Conservation (phyloP, 2,329 filamentous ascomycete species). For the Stachybotrys elegans region DNA sequence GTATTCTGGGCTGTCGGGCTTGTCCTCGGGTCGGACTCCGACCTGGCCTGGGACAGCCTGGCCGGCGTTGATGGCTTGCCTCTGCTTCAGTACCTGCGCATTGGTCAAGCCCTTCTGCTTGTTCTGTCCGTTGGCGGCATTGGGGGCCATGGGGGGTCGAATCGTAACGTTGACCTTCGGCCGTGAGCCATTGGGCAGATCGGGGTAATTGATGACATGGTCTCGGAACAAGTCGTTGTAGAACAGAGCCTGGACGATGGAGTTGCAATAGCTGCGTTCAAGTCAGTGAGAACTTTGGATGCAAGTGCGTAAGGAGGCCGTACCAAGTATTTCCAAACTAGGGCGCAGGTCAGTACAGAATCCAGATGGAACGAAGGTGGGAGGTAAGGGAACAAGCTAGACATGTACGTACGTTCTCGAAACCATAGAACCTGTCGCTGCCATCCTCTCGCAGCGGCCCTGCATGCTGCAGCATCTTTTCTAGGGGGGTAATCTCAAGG, state of each 20-base stretch:
- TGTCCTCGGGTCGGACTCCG: slow-evolving; percentile 74
- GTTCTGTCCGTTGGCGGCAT: slow-evolving; percentile 30
- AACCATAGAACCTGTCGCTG: slow-evolving; percentile 95
- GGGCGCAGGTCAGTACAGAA: slow-evolving; percentile 28
- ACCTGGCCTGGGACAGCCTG: slow-evolving; percentile 50
- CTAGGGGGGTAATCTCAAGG: slow-evolving; percentile 57
- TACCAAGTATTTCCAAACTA: slow-evolving; percentile 99
- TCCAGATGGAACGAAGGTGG: too few species aligned
- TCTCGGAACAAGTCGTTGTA: slow-evolving; percentile 93
- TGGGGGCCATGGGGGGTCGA: slow-evolving; percentile 48
- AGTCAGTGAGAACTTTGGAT: slow-evolving; percentile 15
- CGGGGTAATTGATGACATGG: slow-evolving; percentile 87
- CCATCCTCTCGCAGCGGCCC: slow-evolving; percentile 80
- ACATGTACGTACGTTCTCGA: slow-evolving; percentile 80
- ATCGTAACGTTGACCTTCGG: slow-evolving; percentile 58
- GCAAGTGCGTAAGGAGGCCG: too few species aligned
- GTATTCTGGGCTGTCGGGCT: slow-evolving; percentile 90
- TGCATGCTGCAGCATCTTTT: slow-evolving; percentile 75
- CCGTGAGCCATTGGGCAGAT: slow-evolving; percentile 53
- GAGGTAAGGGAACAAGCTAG: background rate
- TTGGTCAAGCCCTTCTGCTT: slow-evolving; percentile 50
- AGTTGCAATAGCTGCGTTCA: slow-evolving; percentile 83
- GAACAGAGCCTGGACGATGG: slow-evolving; percentile 94
- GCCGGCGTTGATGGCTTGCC: slow-evolving; percentile 48
- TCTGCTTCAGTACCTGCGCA: slow-evolving; percentile 52